Percentiles rank a stretch among this genome's conserved stretches.
These are phyloP conservation scores for Atalantia buxifolia DNA, from an alignment of 345 rosid species.

Conservation along the genomic window DNA sequence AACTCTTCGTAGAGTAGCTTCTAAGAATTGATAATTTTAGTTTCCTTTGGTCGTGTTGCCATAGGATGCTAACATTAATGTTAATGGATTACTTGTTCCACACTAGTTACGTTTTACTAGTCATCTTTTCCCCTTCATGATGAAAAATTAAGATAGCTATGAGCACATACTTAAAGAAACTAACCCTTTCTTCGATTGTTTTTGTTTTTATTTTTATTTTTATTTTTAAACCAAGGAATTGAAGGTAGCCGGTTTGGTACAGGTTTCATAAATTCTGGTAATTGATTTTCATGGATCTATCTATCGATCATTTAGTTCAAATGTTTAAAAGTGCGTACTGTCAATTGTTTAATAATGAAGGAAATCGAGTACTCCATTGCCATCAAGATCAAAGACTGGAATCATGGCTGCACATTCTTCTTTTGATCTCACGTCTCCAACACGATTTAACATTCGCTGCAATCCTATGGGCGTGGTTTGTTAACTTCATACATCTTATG, in stretches of 20 bases:
- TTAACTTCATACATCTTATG: too few relatives aligned
- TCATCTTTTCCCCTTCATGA: not conserved
- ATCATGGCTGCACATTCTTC: slow-evolving; percentile 34
- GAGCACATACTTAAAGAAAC: not conserved
- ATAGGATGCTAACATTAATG: not conserved
- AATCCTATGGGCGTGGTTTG: slow-evolving; percentile 19
- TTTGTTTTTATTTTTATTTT: too few relatives aligned
- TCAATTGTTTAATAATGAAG: not conserved
- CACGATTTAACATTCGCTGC: slow-evolving; percentile 21
- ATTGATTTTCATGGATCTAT: too few relatives aligned
- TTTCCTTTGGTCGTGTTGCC: slow-evolving; percentile 9
- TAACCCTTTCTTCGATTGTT: too few relatives aligned
- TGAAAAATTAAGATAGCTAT: not conserved
- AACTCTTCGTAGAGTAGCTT: not conserved
- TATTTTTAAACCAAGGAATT: too few relatives aligned
- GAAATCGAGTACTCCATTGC: slow-evolving; percentile 37
- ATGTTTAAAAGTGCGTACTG: not conserved
- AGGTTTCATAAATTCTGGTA: not conserved
- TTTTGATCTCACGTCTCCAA: slow-evolving; percentile 22
- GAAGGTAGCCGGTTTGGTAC: not conserved
- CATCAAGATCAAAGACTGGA: slow-evolving; percentile 29
- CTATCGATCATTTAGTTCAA: not conserved
- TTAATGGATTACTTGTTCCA: not conserved
- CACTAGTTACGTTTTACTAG: not conserved
- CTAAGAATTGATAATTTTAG: slow-evolving; percentile 6